Evolutionary conservation across 805 yeast species (phyloP).

Genomic region (Kluyveromyces siamensis): DNA sequence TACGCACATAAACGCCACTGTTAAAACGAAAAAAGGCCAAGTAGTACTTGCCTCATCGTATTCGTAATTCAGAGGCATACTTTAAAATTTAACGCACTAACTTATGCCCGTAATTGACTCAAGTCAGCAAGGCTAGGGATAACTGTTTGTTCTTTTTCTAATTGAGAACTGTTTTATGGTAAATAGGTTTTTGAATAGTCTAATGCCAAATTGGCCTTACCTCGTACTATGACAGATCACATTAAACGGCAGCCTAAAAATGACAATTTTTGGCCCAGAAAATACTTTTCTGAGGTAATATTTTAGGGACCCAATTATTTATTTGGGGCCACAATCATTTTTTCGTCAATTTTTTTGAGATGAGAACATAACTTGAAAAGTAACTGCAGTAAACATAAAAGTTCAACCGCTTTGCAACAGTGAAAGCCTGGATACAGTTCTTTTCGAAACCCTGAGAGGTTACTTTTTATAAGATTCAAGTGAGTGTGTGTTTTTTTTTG

Average conservation of each 20-base stretch:
- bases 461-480: too few species aligned
- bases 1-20: constrained; percentile 57
- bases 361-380: not conserved
- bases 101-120: not conserved
- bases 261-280: too few species aligned
- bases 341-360: not conserved
- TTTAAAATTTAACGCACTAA: not conserved
- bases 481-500: too few species aligned
- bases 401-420: not conserved
- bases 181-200: too few species aligned
- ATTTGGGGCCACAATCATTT: not conserved
- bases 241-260: too few species aligned
- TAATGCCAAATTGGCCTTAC: not conserved
- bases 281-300: not conserved
- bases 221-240: not conserved
- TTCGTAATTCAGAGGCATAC: constrained; percentile 29
- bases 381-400: not conserved
- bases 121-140: not conserved
- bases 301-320: not conserved
- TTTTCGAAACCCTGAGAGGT: too few species aligned
- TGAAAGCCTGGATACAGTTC: too few species aligned
- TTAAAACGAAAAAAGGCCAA: constrained; percentile 85
- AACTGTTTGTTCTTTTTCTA: too few species aligned
- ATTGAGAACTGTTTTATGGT: too few species aligned
- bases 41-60: constrained; percentile 87